A percentile compares a stretch with the other conserved stretches of the same genome.
Evolutionary conservation across 768 basidiomycete genomes (phyloP).

Genomic region (Naganishia kalamii): DNA sequence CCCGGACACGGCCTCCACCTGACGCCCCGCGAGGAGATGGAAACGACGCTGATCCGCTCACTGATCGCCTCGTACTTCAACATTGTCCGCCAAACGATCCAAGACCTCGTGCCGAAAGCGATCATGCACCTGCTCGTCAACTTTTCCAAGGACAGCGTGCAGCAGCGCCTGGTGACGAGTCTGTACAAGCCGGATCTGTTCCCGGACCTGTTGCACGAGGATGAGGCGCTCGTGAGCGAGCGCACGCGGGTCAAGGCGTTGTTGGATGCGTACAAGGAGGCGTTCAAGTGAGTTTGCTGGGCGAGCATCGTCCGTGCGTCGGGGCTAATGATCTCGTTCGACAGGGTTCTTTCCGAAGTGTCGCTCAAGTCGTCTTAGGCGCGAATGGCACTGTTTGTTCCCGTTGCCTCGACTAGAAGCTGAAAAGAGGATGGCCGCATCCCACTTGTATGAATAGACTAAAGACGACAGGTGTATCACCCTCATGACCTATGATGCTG

Average conservation of each 20-base stretch:
- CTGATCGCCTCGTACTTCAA: constrained; percentile 92
- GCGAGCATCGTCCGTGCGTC: too few species aligned
- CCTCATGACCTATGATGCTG: background rate
- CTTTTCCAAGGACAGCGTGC: constrained; percentile 90
- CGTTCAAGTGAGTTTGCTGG: constrained; percentile 34
- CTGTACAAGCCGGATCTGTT: constrained; percentile 94
- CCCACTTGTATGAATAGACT: constrained; percentile 12
- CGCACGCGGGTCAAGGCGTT: constrained; percentile 86
- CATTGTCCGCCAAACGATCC: constrained; percentile 92
- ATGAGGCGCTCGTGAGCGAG: constrained; percentile 90
- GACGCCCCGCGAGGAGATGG: constrained; percentile 87
- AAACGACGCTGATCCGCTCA: constrained; percentile 86
- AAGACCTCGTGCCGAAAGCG: constrained; percentile 93
- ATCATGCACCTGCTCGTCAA: constrained; percentile 85
- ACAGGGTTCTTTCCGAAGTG: constrained; percentile 44
- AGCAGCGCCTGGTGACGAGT: constrained; percentile 88
- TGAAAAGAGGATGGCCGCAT: background rate
- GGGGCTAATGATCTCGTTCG: background rate
- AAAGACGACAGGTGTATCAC: background rate
- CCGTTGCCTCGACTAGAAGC: background rate
- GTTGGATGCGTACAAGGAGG: constrained; percentile 86
- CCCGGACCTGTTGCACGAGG: constrained; percentile 82
- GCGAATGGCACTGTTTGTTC: background rate
- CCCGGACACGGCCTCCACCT: constrained; percentile 57
- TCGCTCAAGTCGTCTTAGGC: constrained; percentile 37